A percentile compares a stretch with the other conserved stretches of the same genome.
phyloP scores from a whole-genome alignment of 345 rosid genomes.

The Cardamine occulta region DNA sequence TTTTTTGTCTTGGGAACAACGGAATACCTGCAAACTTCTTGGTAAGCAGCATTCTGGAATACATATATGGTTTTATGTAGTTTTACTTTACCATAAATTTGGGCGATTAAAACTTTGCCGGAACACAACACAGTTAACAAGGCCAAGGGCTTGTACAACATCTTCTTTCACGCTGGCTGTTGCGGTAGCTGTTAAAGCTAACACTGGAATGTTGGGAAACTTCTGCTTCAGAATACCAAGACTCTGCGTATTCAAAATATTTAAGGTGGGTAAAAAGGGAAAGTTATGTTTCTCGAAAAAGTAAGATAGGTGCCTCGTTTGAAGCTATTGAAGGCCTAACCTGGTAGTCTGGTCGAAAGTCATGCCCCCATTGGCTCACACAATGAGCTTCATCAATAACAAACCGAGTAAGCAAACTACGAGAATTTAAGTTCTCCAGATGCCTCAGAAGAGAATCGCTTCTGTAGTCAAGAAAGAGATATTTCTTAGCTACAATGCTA shows the following conservation, averaged over 20 bases:
- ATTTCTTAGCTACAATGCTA: conserved; percentile 27
- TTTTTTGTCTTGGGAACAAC: conserved; percentile 89
- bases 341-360: conserved; percentile 99
- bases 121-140: conserved; percentile 88
- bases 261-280: conserved; percentile 31
- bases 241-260: conserved; percentile 58
- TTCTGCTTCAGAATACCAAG: conserved; percentile 96
- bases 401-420: conserved; percentile 86
- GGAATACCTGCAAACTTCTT: conserved; percentile 64
- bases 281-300: conserved; percentile 20
- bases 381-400: conserved; percentile 99
- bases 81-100: conserved; percentile 66
- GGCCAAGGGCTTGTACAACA: conserved; percentile 99
- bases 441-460: conserved; percentile 92
- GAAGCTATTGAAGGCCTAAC: conserved; percentile 49
- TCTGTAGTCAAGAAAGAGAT: conserved; percentile 54
- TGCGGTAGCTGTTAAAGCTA: conserved; percentile 98
- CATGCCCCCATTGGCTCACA: conserved; percentile 99
- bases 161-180: conserved; percentile 99
- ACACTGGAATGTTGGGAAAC: conserved; percentile 83
- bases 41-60: conserved; percentile 45
- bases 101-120: conserved; percentile 99
- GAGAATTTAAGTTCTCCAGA: conserved; percentile 74
- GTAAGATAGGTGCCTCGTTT: conserved; percentile 17
- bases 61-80: conserved; percentile 13